These are phyloP conservation scores for Borovskyia barvae DNA, from an alignment of 208 protist genomes.

Conservation along the genomic window DNA sequence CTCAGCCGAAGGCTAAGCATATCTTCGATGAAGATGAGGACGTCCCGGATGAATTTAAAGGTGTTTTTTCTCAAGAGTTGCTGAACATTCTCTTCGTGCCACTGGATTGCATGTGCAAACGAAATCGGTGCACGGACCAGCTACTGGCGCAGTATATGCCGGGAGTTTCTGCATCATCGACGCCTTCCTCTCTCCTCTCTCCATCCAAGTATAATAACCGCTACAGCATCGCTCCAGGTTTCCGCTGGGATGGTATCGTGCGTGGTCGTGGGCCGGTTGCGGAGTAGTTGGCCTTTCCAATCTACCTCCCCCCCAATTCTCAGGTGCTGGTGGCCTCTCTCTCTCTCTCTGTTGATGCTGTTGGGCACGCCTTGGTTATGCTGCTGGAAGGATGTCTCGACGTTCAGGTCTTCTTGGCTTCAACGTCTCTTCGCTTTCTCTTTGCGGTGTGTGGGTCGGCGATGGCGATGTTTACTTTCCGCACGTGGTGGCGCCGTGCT, in stretches of 20 bases:
- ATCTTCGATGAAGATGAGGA: slow-evolving; percentile 48
- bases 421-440: no score
- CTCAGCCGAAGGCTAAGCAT: background rate
- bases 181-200: background rate
- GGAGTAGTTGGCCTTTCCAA: no score
- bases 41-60: slow-evolving; percentile 50
- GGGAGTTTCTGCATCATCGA: background rate
- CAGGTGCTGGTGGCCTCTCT: background rate
- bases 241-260: slow-evolving; percentile 86
- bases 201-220: slow-evolving; percentile 6
- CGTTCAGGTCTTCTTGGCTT: no score
- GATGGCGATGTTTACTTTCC: no score
- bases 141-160: slow-evolving; percentile 78
- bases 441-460: no score
- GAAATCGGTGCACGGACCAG: slow-evolving; percentile 40
- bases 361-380: no score
- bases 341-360: background rate
- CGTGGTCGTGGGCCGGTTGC: slow-evolving; percentile 47
- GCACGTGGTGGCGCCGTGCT: no score
- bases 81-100: slow-evolving; percentile 48
- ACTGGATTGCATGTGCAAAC: slow-evolving; percentile 35
- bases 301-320: no score
- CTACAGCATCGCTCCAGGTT: slow-evolving; percentile 44
- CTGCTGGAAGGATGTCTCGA: no score
- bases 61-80: slow-evolving; percentile 57